Conservation (phyloP, 2,329 filamentous ascomycete genomes). For the Macroventuria anomochaeta region DNA sequence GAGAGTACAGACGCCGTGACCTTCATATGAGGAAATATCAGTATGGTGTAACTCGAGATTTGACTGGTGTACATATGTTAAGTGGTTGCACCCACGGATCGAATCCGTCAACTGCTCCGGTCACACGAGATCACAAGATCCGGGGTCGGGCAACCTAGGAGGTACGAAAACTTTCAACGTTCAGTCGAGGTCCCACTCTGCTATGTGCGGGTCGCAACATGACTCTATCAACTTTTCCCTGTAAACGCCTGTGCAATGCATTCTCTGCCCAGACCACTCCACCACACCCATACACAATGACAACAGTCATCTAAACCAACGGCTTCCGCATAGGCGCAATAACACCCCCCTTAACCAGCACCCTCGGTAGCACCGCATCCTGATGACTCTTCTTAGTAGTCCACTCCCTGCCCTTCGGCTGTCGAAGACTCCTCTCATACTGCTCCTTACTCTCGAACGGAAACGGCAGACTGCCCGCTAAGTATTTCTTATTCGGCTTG, state of each 20-base stretch:
- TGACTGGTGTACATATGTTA: no score
- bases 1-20: not conserved
- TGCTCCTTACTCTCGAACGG: conserved; percentile 87
- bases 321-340: conserved; percentile 89
- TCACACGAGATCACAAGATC: not conserved
- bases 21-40: not conserved
- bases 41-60: not conserved
- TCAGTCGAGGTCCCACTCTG: no score
- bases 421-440: conserved; percentile 85
- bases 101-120: not conserved
- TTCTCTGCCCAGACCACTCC: no score
- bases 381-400: conserved; percentile 96
- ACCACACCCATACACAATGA: no score
- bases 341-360: conserved; percentile 92
- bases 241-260: conserved; percentile 1
- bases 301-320: conserved; percentile 45
- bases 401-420: conserved; percentile 94
- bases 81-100: not conserved
- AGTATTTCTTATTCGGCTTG: conserved; percentile 90
- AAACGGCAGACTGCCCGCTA: conserved; percentile 83
- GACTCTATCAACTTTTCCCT: not conserved
- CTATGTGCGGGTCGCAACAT: no score
- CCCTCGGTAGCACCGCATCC: conserved; percentile 82
- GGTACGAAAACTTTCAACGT: no score
- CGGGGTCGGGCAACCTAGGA: no score